Evolutionary conservation across 2,329 filamentous ascomycete species (phyloP).

Genomic region (Neopestalotiopsis rosae): DNA sequence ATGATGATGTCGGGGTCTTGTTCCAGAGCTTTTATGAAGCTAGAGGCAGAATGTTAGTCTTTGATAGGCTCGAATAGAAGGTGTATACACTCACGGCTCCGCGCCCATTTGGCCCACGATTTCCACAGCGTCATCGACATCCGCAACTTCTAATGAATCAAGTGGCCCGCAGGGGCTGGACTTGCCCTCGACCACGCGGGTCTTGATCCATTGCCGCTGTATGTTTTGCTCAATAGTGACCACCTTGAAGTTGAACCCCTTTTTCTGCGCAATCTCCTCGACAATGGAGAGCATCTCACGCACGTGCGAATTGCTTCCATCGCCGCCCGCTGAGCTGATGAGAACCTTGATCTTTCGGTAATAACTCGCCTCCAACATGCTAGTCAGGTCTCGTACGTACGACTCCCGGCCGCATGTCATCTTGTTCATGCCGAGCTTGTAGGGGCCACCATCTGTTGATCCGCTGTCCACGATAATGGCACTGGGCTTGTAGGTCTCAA

Average conservation of each 20-base stretch:
- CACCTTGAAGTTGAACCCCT: constrained; percentile 34
- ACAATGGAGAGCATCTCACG: constrained; percentile 44
- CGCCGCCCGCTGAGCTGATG: constrained; percentile 47
- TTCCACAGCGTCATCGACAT: constrained; percentile 23
- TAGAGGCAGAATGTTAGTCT: constrained; percentile 10
- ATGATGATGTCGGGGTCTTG: constrained; percentile 35
- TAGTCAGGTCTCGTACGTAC: constrained; percentile 29
- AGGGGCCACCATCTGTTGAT: constrained; percentile 38
- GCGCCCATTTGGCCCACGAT: constrained; percentile 21
- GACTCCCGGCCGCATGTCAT: constrained; percentile 20
- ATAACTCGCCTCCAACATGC: constrained; percentile 30
- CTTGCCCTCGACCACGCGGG: constrained; percentile 29
- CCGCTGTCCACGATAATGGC: constrained; percentile 43
- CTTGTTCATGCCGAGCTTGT: constrained; percentile 21
- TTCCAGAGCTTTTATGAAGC: constrained; percentile 27
- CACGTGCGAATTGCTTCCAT: constrained; percentile 46
- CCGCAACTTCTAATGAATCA: constrained; percentile 33
- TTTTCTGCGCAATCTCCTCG: constrained; percentile 34
- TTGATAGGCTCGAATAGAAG: no score
- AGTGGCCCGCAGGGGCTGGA: constrained; percentile 40
- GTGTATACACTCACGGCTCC: constrained; percentile 17
- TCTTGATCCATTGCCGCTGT: constrained; percentile 32
- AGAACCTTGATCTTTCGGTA: constrained; percentile 30
- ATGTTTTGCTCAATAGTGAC: constrained; percentile 40
- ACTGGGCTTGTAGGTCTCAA: constrained; percentile 33